These are phyloP conservation scores for Chlamydomonas applanata DNA, from an alignment of 139 green algal species.

Conservation along the genomic window DNA sequence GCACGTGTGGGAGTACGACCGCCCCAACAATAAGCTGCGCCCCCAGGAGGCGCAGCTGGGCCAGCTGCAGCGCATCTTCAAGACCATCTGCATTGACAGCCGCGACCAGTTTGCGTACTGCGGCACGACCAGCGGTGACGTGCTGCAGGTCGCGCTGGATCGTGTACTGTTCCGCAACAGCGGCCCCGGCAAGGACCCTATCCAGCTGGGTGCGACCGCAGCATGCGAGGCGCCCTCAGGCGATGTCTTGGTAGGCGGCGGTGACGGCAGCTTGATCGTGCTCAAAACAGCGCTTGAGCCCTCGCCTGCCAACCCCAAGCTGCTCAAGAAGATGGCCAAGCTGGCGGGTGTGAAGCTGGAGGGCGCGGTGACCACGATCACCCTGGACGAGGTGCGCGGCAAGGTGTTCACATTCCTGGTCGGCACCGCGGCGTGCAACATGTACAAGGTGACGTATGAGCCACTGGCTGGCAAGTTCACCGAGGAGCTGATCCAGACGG, in stretches of 20 bases:
- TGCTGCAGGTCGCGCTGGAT: conserved; percentile 70
- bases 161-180: conserved; percentile 62
- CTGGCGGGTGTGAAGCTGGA: conserved; percentile 44
- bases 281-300: conserved; percentile 36
- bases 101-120: conserved; percentile 72
- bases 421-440: conserved; percentile 67
- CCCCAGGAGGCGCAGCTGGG: conserved; percentile 64
- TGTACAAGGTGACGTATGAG: conserved; percentile 66
- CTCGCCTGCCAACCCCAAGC: conserved; percentile 44
- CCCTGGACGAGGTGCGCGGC: conserved; percentile 34
- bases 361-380: conserved; percentile 62
- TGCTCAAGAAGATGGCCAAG: conserved; percentile 51
- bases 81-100: conserved; percentile 57
- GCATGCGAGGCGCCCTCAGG: conserved; percentile 38
- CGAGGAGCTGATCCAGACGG: conserved; percentile 70
- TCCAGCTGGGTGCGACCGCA: conserved; percentile 51
- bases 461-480: conserved; percentile 42
- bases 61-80: conserved; percentile 64
- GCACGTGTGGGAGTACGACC: conserved; percentile 77
- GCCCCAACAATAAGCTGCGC: conserved; percentile 70
- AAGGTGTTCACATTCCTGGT: conserved; percentile 59
- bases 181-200: conserved; percentile 57
- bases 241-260: conserved; percentile 60
- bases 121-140: conserved; percentile 72
- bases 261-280: conserved; percentile 49